A percentile compares a stretch with the other conserved stretches of the same genome.
Conservation (phyloP, 345 rosid genomes). For the Nephelium lappaceum region DNA sequence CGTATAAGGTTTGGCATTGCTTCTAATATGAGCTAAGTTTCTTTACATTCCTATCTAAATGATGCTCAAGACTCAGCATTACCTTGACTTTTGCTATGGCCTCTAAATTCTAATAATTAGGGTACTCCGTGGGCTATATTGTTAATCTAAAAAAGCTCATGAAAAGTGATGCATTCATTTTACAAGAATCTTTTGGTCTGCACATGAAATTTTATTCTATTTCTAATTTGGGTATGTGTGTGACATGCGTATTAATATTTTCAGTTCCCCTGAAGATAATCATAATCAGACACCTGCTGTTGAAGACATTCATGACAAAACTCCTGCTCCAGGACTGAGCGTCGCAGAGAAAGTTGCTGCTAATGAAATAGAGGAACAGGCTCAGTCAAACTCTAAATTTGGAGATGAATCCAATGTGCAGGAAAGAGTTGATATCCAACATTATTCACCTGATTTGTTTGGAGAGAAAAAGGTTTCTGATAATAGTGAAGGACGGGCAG, state of each 20-base stretch:
- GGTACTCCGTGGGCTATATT: not conserved
- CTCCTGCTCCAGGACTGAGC: constrained; percentile 48
- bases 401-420: constrained; percentile 41
- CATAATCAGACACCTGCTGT: constrained; percentile 42
- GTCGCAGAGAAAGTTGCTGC: constrained; percentile 42
- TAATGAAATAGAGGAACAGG: constrained; percentile 39
- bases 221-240: not conserved
- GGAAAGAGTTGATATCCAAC: constrained; percentile 53
- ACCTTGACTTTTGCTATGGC: not conserved
- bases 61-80: not conserved
- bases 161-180: not conserved
- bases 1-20: not conserved
- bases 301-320: constrained; percentile 46
- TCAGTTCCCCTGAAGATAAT: constrained; percentile 81
- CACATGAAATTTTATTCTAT: not conserved
- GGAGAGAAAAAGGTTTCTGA: constrained; percentile 68
- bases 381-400: constrained; percentile 39
- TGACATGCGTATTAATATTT: not conserved
- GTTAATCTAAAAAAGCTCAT: not conserved
- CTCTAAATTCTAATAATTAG: not conserved
- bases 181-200: not conserved
- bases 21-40: not conserved
- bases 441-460: constrained; percentile 56
- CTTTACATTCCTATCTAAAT: not conserved
- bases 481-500: constrained; percentile 64